phyloP scores from a whole-genome alignment of 768 basidiomycete species.

The Rhizopogon rudus region DNA sequence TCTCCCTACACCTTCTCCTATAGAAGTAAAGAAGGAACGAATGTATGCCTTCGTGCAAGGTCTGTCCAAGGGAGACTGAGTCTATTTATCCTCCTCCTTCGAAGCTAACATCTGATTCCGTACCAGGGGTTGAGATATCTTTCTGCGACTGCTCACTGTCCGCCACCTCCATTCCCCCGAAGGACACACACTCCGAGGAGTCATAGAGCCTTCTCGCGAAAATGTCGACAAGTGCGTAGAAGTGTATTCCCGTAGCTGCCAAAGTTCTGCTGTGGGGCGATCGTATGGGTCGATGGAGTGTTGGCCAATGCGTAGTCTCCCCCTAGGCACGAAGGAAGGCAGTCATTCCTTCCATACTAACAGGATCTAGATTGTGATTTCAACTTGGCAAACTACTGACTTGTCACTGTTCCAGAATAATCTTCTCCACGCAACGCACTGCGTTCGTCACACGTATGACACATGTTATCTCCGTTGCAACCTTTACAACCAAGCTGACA shows the following conservation, averaged over 20 bases:
- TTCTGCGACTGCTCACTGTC: constrained; percentile 75
- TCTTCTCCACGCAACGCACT: constrained; percentile 80
- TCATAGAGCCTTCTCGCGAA: constrained; percentile 64
- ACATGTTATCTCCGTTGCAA: constrained; percentile 75
- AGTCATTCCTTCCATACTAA: background rate
- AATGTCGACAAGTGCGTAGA: constrained; percentile 53
- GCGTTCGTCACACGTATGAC: constrained; percentile 69
- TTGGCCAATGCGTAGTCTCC: constrained; percentile 38
- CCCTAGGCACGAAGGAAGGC: constrained; percentile 60
- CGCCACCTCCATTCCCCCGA: constrained; percentile 53
- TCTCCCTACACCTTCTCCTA: too few relatives aligned
- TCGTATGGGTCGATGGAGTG: constrained; percentile 71
- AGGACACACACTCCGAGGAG: constrained; percentile 44
- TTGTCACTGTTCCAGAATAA: constrained; percentile 37
- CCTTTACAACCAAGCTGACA: constrained; percentile 89
- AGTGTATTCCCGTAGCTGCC: constrained; percentile 76
- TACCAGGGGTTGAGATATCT: constrained; percentile 68
- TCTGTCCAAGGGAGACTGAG: too few relatives aligned
- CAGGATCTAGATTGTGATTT: background rate
- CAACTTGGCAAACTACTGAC: background rate
- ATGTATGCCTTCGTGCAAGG: too few relatives aligned
- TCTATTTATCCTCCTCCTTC: background rate
- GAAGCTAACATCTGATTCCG: constrained; percentile 30
- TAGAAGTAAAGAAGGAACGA: too few relatives aligned
- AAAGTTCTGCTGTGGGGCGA: constrained; percentile 84